A percentile compares a stretch with the other conserved stretches of the same genome.
Evolutionary conservation across 164 flowering plant genomes (phyloP).

Genomic region (Dillenia suffruticosa): DNA sequence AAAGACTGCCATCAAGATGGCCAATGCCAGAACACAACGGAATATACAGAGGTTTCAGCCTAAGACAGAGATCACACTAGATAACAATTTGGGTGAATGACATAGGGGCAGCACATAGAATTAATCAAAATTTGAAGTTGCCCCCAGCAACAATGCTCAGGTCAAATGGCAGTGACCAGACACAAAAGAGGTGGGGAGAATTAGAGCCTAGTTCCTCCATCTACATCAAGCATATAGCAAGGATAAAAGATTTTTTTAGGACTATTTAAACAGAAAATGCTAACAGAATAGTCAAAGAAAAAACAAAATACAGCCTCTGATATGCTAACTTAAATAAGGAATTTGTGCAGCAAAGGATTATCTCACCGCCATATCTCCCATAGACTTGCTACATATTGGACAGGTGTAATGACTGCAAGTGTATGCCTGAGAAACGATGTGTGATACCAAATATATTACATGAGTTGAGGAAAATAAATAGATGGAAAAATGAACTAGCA

Average conservation of each 20-base stretch:
- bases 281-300: not conserved
- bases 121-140: no score
- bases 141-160: no score
- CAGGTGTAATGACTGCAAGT: constrained; percentile 87
- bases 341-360: not conserved
- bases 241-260: not conserved
- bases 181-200: no score
- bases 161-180: no score
- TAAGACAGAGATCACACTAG: no score
- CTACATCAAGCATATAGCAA: no score
- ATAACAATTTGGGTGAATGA: no score
- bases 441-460: not conserved
- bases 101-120: no score
- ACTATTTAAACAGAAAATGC: not conserved
- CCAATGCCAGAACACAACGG: no score
- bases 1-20: no score
- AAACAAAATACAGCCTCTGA: not conserved
- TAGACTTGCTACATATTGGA: constrained; percentile 89
- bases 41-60: no score
- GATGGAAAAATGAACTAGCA: not conserved
- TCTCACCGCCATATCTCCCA: constrained; percentile 93
- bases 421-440: constrained; percentile 47
- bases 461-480: not conserved
- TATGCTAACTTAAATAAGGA: not conserved
- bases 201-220: no score